A percentile compares a stretch with the other conserved stretches of the same genome.
These are phyloP conservation scores for Grosmannia clavigera DNA, from an alignment of 2,329 filamentous ascomycete species.

Conservation along the genomic window DNA sequence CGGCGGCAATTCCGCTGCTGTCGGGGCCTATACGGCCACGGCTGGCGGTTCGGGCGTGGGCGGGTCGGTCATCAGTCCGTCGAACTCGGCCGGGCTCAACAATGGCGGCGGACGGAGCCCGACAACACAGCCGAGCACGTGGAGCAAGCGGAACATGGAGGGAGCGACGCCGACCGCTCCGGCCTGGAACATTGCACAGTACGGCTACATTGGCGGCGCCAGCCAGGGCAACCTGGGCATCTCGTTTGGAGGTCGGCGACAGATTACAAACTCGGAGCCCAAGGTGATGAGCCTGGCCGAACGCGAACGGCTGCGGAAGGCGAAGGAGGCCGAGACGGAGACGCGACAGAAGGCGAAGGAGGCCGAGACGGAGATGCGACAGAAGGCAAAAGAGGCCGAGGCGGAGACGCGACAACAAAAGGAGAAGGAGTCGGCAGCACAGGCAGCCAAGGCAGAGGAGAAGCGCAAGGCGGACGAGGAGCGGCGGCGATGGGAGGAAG, in stretches of 20 bases:
- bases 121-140: constrained; percentile 61
- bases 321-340: constrained; percentile 45
- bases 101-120: constrained; percentile 42
- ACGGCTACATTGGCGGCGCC: constrained; percentile 95
- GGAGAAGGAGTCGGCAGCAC: constrained; percentile 33
- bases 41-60: too few species aligned
- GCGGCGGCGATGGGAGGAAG: constrained; percentile 59
- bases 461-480: constrained; percentile 47
- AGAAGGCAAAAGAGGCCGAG: constrained; percentile 40
- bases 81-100: constrained; percentile 15
- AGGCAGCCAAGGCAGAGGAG: constrained; percentile 51
- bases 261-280: constrained; percentile 78
- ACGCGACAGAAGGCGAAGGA: constrained; percentile 44
- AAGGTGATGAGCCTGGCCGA: constrained; percentile 70
- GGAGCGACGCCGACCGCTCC: constrained; percentile 54
- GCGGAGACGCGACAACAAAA: constrained; percentile 34
- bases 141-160: constrained; percentile 80
- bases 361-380: constrained; percentile 47
- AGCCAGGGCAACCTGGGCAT: constrained; percentile 94
- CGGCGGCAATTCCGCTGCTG: constrained; percentile 2
- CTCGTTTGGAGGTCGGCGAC: constrained; percentile 77
- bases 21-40: too few species aligned
- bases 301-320: constrained; percentile 58
- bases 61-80: background rate
- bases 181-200: constrained; percentile 97